Conservation (phyloP, 768 basidiomycete genomes). For the Suillus subluteus region DNA sequence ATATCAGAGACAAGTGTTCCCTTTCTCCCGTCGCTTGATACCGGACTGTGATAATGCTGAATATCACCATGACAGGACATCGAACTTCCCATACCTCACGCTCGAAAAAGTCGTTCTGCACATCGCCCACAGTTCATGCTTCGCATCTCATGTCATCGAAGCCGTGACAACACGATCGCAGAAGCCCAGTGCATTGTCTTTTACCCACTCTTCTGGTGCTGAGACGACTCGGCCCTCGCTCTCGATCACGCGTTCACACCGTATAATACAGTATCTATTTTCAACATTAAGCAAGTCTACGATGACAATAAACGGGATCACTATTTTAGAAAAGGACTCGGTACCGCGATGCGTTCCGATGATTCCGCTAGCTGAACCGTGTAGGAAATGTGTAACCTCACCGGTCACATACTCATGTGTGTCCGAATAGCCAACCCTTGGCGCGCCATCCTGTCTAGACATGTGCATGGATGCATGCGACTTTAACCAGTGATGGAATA, state of each 20-base stretch:
- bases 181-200: constrained; percentile 75
- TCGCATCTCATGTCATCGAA: constrained; percentile 35
- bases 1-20: constrained; percentile 29
- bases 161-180: constrained; percentile 56
- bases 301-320: too few species aligned
- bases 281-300: too few species aligned
- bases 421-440: not conserved
- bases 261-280: too few species aligned
- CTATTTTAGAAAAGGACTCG: constrained; percentile 25
- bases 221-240: constrained; percentile 44
- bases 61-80: constrained; percentile 42
- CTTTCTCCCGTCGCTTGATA: not conserved
- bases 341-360: constrained; percentile 11
- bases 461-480: not conserved
- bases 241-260: too few species aligned
- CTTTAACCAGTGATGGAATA: not conserved
- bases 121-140: constrained; percentile 45
- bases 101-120: constrained; percentile 61
- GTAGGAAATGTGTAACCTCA: not conserved
- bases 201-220: constrained; percentile 65
- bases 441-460: too few species aligned
- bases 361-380: not conserved
- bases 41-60: not conserved
- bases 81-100: constrained; percentile 59
- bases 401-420: not conserved